A percentile compares a stretch with the other conserved stretches of the same genome.
Evolutionary conservation across 176 grass and related monocot species (phyloP).

Genomic region (Musa itinerans): DNA sequence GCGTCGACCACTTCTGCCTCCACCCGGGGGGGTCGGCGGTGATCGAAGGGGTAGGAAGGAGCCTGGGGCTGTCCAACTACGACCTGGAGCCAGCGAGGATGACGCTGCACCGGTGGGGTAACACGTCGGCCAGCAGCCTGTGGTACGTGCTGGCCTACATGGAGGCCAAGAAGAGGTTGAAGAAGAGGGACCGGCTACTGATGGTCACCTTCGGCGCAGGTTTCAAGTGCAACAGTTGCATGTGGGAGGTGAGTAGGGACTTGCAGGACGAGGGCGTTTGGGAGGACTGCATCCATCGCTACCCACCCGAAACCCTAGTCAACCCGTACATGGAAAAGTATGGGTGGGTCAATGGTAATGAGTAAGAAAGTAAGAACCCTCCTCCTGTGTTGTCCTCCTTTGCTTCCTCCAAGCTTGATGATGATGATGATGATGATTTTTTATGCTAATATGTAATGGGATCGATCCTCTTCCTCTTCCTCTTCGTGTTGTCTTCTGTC

Average conservation of each 20-base stretch:
- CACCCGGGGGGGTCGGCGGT: conserved; percentile 75
- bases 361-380: background rate
- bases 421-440: background rate
- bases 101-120: conserved; percentile 87
- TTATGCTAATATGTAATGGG: background rate
- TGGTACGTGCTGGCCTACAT: conserved; percentile 85
- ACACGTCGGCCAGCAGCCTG: conserved; percentile 93
- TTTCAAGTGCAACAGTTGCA: conserved; percentile 95
- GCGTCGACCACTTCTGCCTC: conserved; percentile 74
- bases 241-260: conserved; percentile 54
- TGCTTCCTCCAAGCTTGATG: background rate
- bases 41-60: conserved; percentile 69
- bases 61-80: conserved; percentile 40
- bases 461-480: too few species aligned
- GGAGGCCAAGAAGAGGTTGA: conserved; percentile 63
- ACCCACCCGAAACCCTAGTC: conserved; percentile 52
- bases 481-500: too few species aligned
- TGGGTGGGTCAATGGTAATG: conserved; percentile 51
- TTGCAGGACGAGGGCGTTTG: conserved; percentile 47
- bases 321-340: conserved; percentile 82
- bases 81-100: conserved; percentile 79
- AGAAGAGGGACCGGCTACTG: conserved; percentile 49
- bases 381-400: background rate
- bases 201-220: conserved; percentile 96
- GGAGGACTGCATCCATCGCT: conserved; percentile 50